phyloP scores from a whole-genome alignment of 2,329 filamentous ascomycete species.

The Aspergillaceae sp. region DNA sequence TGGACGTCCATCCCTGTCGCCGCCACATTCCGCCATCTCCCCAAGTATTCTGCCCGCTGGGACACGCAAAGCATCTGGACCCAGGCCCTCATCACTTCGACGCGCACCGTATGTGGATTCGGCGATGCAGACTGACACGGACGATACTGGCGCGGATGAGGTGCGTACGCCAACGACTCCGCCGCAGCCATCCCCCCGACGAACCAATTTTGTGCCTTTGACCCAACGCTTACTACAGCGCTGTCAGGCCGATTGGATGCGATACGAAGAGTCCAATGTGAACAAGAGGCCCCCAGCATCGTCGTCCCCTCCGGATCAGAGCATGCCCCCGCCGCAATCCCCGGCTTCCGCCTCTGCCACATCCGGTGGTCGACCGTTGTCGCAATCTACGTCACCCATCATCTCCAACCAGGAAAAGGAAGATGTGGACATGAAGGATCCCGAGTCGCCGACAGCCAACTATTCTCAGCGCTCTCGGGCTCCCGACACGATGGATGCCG shows the following conservation, averaged over 20 bases:
- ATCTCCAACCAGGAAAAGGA: conserved; percentile 9
- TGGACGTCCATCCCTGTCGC: conserved; percentile 27
- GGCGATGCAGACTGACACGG: conserved; percentile 36
- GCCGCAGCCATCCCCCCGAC: conserved; percentile 13
- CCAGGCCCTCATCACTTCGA: conserved; percentile 18
- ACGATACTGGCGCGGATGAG: conserved; percentile 37
- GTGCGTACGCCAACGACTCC: conserved; percentile 8
- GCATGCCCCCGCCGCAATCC: not conserved
- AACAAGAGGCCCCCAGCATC: conserved; percentile 6
- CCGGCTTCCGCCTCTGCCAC: not conserved
- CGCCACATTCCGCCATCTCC: conserved; percentile 20
- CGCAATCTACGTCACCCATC: conserved; percentile 4
- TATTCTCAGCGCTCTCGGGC: conserved; percentile 10
- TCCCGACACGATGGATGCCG: not conserved
- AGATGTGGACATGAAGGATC: conserved; percentile 43
- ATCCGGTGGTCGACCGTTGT: not conserved
- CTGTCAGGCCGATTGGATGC: conserved; percentile 33
- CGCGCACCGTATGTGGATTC: conserved; percentile 34
- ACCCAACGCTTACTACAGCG: conserved; percentile 36
- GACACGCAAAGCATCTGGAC: conserved; percentile 23
- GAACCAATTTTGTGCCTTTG: conserved; percentile 30
- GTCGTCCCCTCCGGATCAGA: not conserved
- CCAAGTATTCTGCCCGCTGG: conserved; percentile 17
- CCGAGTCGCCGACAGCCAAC: conserved; percentile 16
- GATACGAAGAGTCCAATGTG: conserved; percentile 20